Conservation (phyloP, 169 alveolate genomes). For the Toxoplasma gondii region DNA sequence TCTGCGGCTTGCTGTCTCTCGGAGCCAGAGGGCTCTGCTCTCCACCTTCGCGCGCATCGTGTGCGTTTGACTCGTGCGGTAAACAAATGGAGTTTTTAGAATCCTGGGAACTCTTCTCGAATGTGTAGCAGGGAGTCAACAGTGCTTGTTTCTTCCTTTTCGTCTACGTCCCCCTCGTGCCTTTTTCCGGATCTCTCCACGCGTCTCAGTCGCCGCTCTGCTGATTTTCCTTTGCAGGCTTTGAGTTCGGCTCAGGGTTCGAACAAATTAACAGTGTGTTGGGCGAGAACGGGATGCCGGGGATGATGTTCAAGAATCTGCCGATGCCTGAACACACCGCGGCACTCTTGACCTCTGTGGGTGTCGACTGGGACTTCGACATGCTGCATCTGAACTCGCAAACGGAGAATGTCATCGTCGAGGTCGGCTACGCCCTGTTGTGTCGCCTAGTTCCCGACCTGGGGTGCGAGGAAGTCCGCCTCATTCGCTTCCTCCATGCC, state of each 20-base stretch:
- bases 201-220: too few species aligned
- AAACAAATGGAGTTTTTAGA: too few species aligned
- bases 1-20: too few species aligned
- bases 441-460: conserved; percentile 38
- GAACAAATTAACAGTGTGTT: not conserved
- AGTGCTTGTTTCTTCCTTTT: too few species aligned
- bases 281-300: not conserved
- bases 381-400: not conserved
- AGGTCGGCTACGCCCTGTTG: conserved; percentile 43
- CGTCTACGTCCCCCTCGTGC: not conserved
- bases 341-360: not conserved
- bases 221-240: conserved; percentile 12
- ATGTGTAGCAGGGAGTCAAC: too few species aligned
- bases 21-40: too few species aligned
- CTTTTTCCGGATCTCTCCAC: not conserved
- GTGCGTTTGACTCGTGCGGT: too few species aligned
- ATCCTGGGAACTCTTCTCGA: too few species aligned
- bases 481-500: conserved; percentile 26
- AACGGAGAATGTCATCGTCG: conserved; percentile 36
- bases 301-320: not conserved
- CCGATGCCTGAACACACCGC: conserved; percentile 35
- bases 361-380: conserved; percentile 54
- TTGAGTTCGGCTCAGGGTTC: conserved; percentile 9
- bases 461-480: conserved; percentile 45
- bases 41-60: too few species aligned